A percentile compares a stretch with the other conserved stretches of the same genome.
phyloP scores from a whole-genome alignment of 805 yeast species.

The Lipomyces kockii region DNA sequence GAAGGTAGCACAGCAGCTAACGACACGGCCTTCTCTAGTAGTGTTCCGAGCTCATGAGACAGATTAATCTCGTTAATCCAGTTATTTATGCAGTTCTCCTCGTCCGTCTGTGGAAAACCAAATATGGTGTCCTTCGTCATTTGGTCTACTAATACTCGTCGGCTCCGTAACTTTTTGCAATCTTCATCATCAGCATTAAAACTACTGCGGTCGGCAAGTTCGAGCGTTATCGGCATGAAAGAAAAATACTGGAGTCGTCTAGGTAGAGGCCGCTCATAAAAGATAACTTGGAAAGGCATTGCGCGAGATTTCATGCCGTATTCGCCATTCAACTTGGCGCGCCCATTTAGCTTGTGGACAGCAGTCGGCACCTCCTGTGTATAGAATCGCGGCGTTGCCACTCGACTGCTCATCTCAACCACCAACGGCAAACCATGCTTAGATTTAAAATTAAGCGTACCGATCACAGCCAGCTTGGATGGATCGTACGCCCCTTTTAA shows the following conservation, averaged over 20 bases:
- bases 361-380: neutral
- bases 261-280: constrained; percentile 75
- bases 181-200: constrained; percentile 40
- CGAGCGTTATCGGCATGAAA: constrained; percentile 69
- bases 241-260: constrained; percentile 77
- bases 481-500: constrained; percentile 10
- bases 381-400: constrained; percentile 7
- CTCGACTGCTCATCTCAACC: neutral
- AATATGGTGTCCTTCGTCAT: constrained; percentile 36
- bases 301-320: neutral
- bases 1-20: neutral
- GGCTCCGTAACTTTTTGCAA: constrained; percentile 33
- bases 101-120: constrained; percentile 22
- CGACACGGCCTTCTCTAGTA: constrained; percentile 31
- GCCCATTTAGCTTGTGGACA: neutral
- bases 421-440: constrained; percentile 17
- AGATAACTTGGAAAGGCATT: constrained; percentile 46
- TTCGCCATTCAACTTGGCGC: neutral
- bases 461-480: constrained; percentile 28
- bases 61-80: constrained; percentile 47
- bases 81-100: constrained; percentile 23
- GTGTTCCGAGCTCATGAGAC: constrained; percentile 44
- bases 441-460: constrained; percentile 17
- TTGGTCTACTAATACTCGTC: constrained; percentile 33
- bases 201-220: constrained; percentile 48